Evolutionary conservation across 129 eudicot genomes (phyloP).

Genomic region (Rutidosis leptorrhynchoides): DNA sequence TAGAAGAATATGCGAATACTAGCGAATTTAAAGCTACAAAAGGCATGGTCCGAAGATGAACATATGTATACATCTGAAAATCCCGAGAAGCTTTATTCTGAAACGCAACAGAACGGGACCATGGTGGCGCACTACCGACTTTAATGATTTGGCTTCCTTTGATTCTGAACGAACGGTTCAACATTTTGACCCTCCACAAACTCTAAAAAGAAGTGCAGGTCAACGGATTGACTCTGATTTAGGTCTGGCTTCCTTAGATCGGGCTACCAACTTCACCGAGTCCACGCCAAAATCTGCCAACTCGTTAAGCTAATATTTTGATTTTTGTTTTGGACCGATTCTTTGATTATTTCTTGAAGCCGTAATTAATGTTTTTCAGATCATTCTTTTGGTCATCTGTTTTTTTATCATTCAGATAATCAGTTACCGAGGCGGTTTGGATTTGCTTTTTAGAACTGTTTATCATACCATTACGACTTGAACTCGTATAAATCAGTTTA

Average conservation of each 20-base stretch:
- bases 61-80: slow-evolving; percentile 27
- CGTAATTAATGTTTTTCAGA: neutral
- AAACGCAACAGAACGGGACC: slow-evolving; percentile 47
- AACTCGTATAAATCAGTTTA: neutral
- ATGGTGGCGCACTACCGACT: slow-evolving; percentile 59
- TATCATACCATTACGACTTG: neutral
- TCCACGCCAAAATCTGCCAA: slow-evolving; percentile 23
- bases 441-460: neutral
- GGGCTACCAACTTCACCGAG: slow-evolving; percentile 19
- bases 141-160: slow-evolving; percentile 38
- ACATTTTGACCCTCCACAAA: slow-evolving; percentile 14
- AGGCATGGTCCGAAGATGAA: slow-evolving; percentile 13
- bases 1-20: slow-evolving; percentile 21
- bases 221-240: slow-evolving; percentile 22
- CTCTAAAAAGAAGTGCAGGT: slow-evolving; percentile 25
- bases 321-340: neutral
- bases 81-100: slow-evolving; percentile 45
- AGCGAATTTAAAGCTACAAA: slow-evolving; percentile 27
- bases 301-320: slow-evolving; percentile 8
- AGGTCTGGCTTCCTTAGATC: slow-evolving; percentile 31
- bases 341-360: neutral
- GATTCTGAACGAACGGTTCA: slow-evolving; percentile 34
- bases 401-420: neutral
- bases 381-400: neutral
- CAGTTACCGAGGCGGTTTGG: neutral